These are phyloP conservation scores for Wolfiporia cocos DNA, from an alignment of 1,284 basidiomycete species.

Conservation along the genomic window DNA sequence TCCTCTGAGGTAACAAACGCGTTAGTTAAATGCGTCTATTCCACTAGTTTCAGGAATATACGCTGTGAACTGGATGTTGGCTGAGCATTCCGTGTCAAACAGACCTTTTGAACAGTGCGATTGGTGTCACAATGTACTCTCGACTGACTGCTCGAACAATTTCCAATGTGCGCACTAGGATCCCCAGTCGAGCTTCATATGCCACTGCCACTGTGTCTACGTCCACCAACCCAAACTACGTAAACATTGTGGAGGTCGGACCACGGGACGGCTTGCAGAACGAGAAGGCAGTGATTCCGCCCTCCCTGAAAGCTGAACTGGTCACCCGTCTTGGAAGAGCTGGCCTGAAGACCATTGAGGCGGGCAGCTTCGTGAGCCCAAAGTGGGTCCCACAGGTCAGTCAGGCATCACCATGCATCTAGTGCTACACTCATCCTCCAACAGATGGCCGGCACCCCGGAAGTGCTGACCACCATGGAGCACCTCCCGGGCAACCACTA, in stretches of 20 bases:
- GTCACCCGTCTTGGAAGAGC: constrained; percentile 70
- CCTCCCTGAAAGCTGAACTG: constrained; percentile 75
- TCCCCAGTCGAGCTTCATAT: too few species aligned
- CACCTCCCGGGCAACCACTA: constrained; percentile 56
- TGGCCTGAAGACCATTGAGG: constrained; percentile 76
- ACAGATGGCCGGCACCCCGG: constrained; percentile 83
- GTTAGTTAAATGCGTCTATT: too few species aligned
- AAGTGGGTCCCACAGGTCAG: constrained; percentile 91
- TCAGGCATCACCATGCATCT: constrained; percentile 5
- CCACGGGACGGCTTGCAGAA: constrained; percentile 94
- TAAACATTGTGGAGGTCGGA: constrained; percentile 87
- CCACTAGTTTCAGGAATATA: too few species aligned
- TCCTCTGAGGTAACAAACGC: too few species aligned
- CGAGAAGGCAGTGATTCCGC: constrained; percentile 72
- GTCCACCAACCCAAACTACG: constrained; percentile 26
- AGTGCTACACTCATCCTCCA: neutral
- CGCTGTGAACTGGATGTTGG: too few species aligned
- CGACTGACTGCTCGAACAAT: too few species aligned
- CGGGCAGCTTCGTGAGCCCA: constrained; percentile 88
- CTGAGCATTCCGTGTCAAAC: too few species aligned
- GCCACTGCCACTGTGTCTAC: constrained; percentile 7
- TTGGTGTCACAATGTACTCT: too few species aligned
- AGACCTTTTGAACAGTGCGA: too few species aligned
- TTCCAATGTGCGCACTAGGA: too few species aligned
- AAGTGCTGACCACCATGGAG: constrained; percentile 58